Evolutionary conservation across 352 stramenopile species (phyloP).

Genomic region (Phytophthora melonis): DNA sequence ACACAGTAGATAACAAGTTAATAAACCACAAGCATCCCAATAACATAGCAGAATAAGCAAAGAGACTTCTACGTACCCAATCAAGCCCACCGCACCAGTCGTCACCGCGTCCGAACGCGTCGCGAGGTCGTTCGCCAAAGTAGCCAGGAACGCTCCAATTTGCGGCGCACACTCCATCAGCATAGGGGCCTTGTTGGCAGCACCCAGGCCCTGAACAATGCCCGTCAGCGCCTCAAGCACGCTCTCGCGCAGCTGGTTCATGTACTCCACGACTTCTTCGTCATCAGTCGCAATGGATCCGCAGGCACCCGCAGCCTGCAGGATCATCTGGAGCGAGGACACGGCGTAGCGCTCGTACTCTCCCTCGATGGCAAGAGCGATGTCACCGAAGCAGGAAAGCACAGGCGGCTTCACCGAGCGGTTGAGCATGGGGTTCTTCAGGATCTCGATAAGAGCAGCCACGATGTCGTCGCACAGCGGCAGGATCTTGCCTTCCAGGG

Average conservation of each 20-base stretch:
- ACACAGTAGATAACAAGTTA: conserved; percentile 23
- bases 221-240: conserved; percentile 97
- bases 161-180: conserved; percentile 85
- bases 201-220: conserved; percentile 95
- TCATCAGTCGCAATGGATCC: conserved; percentile 92
- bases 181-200: conserved; percentile 88
- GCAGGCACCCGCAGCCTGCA: conserved; percentile 89
- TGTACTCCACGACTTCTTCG: conserved; percentile 98
- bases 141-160: conserved; percentile 92
- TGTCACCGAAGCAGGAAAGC: conserved; percentile 97
- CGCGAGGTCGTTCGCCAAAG: conserved; percentile 79
- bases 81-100: conserved; percentile 90
- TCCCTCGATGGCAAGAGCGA: conserved; percentile 95
- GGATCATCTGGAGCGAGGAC: conserved; percentile 86
- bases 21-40: background rate
- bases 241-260: conserved; percentile 96
- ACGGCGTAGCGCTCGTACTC: conserved; percentile 92
- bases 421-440: conserved; percentile 95
- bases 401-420: conserved; percentile 97
- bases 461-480: conserved; percentile 96
- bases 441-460: conserved; percentile 92
- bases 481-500: conserved; percentile 92
- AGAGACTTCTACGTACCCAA: conserved; percentile 73
- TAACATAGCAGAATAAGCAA: background rate
- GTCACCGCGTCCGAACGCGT: conserved; percentile 92